Conservation (phyloP, 1,139 yeast genomes). For the Kurtzmaniella natalensis region DNA sequence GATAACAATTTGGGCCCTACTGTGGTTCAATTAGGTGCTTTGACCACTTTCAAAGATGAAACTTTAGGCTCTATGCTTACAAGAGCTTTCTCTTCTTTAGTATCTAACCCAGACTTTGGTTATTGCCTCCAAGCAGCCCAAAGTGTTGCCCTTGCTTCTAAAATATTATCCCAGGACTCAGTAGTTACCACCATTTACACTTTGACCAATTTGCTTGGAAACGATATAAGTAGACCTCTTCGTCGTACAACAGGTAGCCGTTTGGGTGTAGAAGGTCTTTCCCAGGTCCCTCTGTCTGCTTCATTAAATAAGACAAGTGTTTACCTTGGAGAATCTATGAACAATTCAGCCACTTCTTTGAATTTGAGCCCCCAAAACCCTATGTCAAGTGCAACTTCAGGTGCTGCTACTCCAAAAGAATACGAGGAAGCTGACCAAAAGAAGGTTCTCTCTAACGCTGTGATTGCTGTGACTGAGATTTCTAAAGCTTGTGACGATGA, state of each 20-base stretch:
- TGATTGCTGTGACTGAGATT: constrained; percentile 68
- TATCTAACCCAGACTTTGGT: constrained; percentile 39
- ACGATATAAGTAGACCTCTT: constrained; percentile 27
- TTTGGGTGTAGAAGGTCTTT: background rate
- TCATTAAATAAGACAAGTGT: too few species aligned
- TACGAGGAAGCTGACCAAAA: constrained; percentile 18
- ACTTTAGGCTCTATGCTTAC: constrained; percentile 44
- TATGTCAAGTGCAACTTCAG: background rate
- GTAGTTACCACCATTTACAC: constrained; percentile 86
- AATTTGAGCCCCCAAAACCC: background rate
- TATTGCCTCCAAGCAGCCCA: constrained; percentile 35
- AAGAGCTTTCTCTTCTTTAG: constrained; percentile 46
- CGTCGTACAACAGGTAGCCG: constrained; percentile 1
- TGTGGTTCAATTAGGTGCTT: constrained; percentile 51
- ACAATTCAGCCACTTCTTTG: background rate
- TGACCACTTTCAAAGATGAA: constrained; percentile 46
- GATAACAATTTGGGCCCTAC: constrained; percentile 45
- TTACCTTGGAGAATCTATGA: background rate
- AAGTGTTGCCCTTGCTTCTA: constrained; percentile 43
- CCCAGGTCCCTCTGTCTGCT: constrained; percentile 1
- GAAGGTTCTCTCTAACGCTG: constrained; percentile 54
- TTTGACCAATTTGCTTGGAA: constrained; percentile 66
- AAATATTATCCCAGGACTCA: constrained; percentile 65
- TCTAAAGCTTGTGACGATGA: constrained; percentile 68
- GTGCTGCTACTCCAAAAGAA: constrained; percentile 1